Base-by-base conservation (phyloP, 2,329 filamentous ascomycete species). In the Anthostomella pinea region DNA sequence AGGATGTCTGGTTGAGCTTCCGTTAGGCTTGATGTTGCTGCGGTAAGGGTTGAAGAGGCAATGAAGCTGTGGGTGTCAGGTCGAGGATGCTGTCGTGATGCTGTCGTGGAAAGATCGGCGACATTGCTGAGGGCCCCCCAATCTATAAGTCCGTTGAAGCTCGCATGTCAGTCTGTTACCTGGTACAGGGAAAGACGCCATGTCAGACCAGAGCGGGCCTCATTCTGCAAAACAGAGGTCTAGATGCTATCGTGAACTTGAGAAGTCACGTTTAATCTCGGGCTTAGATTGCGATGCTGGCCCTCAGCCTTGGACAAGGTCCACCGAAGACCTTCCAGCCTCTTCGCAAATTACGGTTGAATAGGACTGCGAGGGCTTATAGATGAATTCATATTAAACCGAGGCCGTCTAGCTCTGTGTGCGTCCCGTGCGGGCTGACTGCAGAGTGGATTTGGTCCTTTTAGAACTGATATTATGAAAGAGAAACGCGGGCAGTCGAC, bases 381-480 rank as follows among this genome's bases (percentile, higher is more conserved):
- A 68, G 61, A 69, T 68, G 63, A 66, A 59, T 43, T 52, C 50
- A 68, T 60, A 68, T 67, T 68, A 61, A 61, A 39, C 45, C 46
- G 43, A 38, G 57, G 45, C 52, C 49, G 44, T 50, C 47, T 49
- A 56, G 48, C 42, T 57, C 51, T 55, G 54, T 40, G 33, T 33
- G 19, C 34, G 34, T 33, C 35, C 35, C 24, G 29, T 45, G 37
- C 31, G 23, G 31, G 26, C 25, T 41, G 32, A 20, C 28, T 8
- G 5, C 15, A 11, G 8, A 11, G 28, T 4, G 16, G 44, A 31
- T 39, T 43, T 36, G 44, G 43, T 46, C 54, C 54, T 58, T 53
- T 58, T 59, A 53, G 56, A 54, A 57, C 42, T 25, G 9, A 13
- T 7, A 37, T 49, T 43, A 46, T 38, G 46, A 48, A 45, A 25